A percentile compares a stretch with the other conserved stretches of the same genome.
These are phyloP conservation scores for Hylodesmum podocarpum DNA, from an alignment of 306 rosid genomes.

Conservation along the genomic window DNA sequence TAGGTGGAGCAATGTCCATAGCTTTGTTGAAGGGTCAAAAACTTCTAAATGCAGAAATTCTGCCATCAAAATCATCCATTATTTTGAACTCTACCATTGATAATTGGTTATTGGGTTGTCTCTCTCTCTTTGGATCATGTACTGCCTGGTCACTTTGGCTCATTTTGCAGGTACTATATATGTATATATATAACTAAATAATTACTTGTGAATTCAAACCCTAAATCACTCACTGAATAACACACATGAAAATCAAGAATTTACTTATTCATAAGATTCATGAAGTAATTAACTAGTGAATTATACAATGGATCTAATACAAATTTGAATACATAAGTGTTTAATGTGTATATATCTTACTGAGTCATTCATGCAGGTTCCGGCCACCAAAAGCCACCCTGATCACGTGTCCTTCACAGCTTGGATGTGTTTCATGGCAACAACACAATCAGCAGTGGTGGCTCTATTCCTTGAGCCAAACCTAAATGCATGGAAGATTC, in stretches of 20 bases:
- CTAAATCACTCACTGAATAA: too few relatives aligned
- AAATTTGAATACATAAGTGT: too few relatives aligned
- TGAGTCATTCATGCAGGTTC: too few relatives aligned
- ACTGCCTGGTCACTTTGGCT: constrained; percentile 54
- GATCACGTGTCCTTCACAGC: constrained; percentile 50
- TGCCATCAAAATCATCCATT: constrained; percentile 25
- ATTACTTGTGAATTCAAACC: too few relatives aligned
- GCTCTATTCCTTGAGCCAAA: constrained; percentile 36
- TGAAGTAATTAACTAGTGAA: too few relatives aligned
- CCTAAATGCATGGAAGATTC: constrained; percentile 43
- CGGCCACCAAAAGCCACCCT: constrained; percentile 44
- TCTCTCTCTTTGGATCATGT: constrained; percentile 38
- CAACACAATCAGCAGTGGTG: constrained; percentile 39
- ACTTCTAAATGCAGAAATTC: constrained; percentile 33
- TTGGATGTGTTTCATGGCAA: constrained; percentile 57
- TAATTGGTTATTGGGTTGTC: constrained; percentile 52
- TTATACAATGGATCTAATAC: too few relatives aligned
- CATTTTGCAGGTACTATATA: constrained; percentile 55
- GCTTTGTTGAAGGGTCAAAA: constrained; percentile 59
- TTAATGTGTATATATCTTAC: too few relatives aligned
- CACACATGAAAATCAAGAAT: too few relatives aligned
- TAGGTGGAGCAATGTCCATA: constrained; percentile 51
- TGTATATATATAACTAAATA: too few relatives aligned
- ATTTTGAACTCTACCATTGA: neutral
- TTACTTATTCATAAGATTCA: too few relatives aligned